Percentiles rank a stretch among this genome's conserved stretches.
These are phyloP conservation scores for Hibiscus syriacus DNA, from an alignment of 345 rosid species.

Conservation along the genomic window DNA sequence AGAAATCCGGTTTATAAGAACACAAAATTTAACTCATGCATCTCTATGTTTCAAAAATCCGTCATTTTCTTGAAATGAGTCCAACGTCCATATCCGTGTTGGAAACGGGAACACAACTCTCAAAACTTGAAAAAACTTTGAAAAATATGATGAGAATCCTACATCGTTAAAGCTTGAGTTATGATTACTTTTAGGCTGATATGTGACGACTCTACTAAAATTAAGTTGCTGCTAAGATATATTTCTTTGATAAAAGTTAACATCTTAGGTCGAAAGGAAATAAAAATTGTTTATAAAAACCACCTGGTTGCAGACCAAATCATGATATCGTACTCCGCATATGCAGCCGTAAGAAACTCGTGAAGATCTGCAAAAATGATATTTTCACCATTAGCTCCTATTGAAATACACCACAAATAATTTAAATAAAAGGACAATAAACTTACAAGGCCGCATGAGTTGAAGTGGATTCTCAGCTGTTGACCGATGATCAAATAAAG, in stretches of 20 bases:
- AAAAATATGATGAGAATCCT: not conserved
- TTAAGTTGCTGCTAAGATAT: not conserved
- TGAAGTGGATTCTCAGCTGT: slow-evolving; percentile 84
- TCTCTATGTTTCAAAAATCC: not conserved
- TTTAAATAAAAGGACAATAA: not conserved
- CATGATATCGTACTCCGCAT: slow-evolving; percentile 87
- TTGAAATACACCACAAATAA: not conserved
- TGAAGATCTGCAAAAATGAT: slow-evolving; percentile 64
- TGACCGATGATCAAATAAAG: slow-evolving; percentile 91
- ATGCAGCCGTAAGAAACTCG: slow-evolving; percentile 88
- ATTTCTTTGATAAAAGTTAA: not conserved
- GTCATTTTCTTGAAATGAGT: not conserved
- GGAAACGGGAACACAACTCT: not conserved
- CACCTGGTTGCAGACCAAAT: slow-evolving; percentile 98
- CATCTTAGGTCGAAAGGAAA: not conserved
- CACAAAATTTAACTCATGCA: not conserved
- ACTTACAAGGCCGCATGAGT: slow-evolving; percentile 94
- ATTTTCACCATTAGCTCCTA: slow-evolving; percentile 9
- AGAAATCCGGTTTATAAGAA: not conserved
- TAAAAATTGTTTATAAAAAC: not conserved
- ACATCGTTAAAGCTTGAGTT: not conserved
- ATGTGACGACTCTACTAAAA: not conserved
- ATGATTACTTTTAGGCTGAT: not conserved
- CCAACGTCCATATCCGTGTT: not conserved
- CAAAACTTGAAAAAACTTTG: not conserved